These are phyloP conservation scores for Clathrus columnatus DNA, from an alignment of 768 basidiomycete genomes.

Conservation along the genomic window DNA sequence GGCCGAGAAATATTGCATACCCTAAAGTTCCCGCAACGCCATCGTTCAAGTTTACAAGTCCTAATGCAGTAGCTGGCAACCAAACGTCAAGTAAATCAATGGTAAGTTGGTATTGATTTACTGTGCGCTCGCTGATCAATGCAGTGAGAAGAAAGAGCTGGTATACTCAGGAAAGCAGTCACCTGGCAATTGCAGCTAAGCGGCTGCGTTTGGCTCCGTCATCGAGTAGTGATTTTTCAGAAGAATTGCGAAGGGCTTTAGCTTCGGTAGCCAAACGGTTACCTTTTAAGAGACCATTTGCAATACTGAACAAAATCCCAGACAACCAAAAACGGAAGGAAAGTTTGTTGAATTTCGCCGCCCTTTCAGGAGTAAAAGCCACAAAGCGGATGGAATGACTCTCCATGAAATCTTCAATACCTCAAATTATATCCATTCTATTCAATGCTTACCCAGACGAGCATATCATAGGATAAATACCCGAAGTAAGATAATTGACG, in stretches of 20 bases:
- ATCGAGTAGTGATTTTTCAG: constrained; percentile 39
- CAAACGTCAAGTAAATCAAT: constrained; percentile 83
- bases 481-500: constrained; percentile 85
- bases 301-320: constrained; percentile 75
- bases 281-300: constrained; percentile 63
- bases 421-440: not conserved
- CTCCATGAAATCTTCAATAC: constrained; percentile 25
- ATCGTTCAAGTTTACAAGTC: constrained; percentile 70
- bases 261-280: constrained; percentile 50
- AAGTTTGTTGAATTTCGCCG: constrained; percentile 48
- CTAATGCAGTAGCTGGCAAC: constrained; percentile 81
- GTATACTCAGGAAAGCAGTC: not conserved
- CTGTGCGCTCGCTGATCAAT: constrained; percentile 45
- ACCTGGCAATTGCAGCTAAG: constrained; percentile 28
- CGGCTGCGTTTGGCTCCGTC: constrained; percentile 14
- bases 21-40: constrained; percentile 80
- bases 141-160: constrained; percentile 10
- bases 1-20: constrained; percentile 35
- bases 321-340: constrained; percentile 84
- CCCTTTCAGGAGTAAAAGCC: constrained; percentile 48
- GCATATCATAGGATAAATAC: constrained; percentile 73
- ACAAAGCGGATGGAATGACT: constrained; percentile 62
- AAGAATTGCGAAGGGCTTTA: constrained; percentile 39
- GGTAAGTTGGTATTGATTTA: constrained; percentile 68
- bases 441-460: constrained; percentile 68